A percentile compares a stretch with the other conserved stretches of the same genome.
Conservation (phyloP, 768 basidiomycete genomes). For the Rubroboletus pulcherrimus region DNA sequence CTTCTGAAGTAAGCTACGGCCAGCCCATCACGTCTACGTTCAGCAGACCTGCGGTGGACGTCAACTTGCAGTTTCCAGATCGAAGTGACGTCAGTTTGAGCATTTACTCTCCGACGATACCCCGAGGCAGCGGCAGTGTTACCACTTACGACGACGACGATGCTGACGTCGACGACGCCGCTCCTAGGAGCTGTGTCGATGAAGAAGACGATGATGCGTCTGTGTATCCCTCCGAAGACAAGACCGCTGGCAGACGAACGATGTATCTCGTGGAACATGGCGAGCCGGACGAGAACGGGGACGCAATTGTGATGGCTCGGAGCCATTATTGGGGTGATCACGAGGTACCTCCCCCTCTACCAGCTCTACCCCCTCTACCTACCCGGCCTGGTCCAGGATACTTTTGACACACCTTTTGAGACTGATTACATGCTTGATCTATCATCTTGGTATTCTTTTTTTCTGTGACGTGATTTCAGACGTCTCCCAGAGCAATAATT, state of each 20-base stretch:
- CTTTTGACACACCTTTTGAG: slow-evolving; percentile 18
- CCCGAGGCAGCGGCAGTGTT: slow-evolving; percentile 14
- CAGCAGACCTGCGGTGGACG: neutral
- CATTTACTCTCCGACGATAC: slow-evolving; percentile 17
- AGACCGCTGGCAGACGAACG: slow-evolving; percentile 33
- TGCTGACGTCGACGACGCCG: slow-evolving; percentile 15
- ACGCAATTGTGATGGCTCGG: slow-evolving; percentile 19
- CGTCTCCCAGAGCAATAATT: slow-evolving; percentile 19
- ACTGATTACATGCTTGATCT: neutral
- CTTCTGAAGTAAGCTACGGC: slow-evolving; percentile 21
- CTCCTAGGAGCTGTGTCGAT: slow-evolving; percentile 10
- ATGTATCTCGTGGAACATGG: slow-evolving; percentile 33
- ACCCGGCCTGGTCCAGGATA: slow-evolving; percentile 26
- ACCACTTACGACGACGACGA: slow-evolving; percentile 24
- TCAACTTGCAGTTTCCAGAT: slow-evolving; percentile 21
- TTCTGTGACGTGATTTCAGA: neutral
- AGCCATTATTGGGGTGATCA: slow-evolving; percentile 20
- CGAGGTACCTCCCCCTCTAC: slow-evolving; percentile 20
- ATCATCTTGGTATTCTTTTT: slow-evolving; percentile 9
- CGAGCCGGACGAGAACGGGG: slow-evolving; percentile 19
- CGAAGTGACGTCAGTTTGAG: slow-evolving; percentile 16
- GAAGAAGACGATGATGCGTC: slow-evolving; percentile 30
- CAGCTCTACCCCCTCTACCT: slow-evolving; percentile 14
- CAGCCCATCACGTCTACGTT: slow-evolving; percentile 10
- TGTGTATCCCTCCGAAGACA: slow-evolving; percentile 27